Evolutionary conservation across 495 filamentous ascomycete genomes (phyloP).

Genomic region (Penicillium maclennaniae): DNA sequence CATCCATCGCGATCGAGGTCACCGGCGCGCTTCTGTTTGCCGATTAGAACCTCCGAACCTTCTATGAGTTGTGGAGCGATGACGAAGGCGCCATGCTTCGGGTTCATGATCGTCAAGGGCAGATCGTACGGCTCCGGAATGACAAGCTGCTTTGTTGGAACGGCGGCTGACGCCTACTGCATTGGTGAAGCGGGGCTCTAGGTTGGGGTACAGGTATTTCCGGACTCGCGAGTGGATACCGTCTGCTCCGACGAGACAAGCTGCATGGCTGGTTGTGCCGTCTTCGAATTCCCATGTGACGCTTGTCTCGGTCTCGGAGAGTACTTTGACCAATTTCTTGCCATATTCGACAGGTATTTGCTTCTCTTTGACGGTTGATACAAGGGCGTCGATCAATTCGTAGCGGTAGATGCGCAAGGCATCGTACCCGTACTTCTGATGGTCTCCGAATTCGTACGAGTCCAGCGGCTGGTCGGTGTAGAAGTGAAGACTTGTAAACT

Average conservation of each 20-base stretch:
- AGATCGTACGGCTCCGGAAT: conserved; percentile 28
- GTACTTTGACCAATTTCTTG: conserved; percentile 37
- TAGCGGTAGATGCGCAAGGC: conserved; percentile 47
- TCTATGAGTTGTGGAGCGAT: conserved; percentile 44
- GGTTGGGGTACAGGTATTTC: conserved; percentile 28
- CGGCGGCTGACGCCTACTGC: conserved; percentile 24
- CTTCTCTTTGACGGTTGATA: conserved; percentile 24
- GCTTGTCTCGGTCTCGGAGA: conserved; percentile 27
- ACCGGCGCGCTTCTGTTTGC: conserved; percentile 31
- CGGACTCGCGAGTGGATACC: conserved; percentile 49
- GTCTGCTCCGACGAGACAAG: conserved; percentile 44
- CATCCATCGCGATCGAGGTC: conserved; percentile 35
- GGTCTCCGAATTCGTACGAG: conserved; percentile 41
- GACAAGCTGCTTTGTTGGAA: conserved; percentile 23
- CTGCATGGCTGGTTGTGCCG: conserved; percentile 26
- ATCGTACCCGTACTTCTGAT: conserved; percentile 39
- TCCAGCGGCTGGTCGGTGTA: conserved; percentile 38
- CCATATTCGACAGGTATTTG: conserved; percentile 39
- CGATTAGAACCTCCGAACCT: conserved; percentile 43
- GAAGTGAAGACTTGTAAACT: conserved; percentile 42
- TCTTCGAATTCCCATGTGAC: conserved; percentile 43
- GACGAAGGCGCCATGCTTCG: conserved; percentile 40
- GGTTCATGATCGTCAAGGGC: conserved; percentile 40
- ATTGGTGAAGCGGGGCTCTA: conserved; percentile 28
- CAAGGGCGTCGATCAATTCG: conserved; percentile 38